phyloP scores from a whole-genome alignment of 805 yeast species.

The Kuraishia capsulata region DNA sequence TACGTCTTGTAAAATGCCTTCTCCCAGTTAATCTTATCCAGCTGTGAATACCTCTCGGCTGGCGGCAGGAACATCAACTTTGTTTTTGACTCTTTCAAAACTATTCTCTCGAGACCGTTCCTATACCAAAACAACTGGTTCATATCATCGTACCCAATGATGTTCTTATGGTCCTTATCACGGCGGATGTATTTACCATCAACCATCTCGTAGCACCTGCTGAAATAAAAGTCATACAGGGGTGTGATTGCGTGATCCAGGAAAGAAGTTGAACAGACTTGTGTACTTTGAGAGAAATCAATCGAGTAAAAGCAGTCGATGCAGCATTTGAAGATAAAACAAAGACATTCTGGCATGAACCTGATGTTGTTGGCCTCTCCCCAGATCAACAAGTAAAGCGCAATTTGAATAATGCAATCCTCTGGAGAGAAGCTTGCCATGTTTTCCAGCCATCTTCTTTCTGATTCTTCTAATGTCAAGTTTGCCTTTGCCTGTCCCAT shows the following conservation, averaged over 20 bases:
- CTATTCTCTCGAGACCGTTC: slow-evolving; percentile 53
- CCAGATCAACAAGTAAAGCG: slow-evolving; percentile 72
- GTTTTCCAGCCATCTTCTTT: slow-evolving; percentile 39
- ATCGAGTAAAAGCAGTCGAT: slow-evolving; percentile 52
- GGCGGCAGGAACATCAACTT: slow-evolving; percentile 45
- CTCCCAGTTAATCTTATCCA: slow-evolving; percentile 56
- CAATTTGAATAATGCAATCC: slow-evolving; percentile 54
- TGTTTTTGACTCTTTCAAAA: slow-evolving; percentile 31
- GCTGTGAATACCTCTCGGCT: slow-evolving; percentile 42
- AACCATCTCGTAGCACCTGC: slow-evolving; percentile 38
- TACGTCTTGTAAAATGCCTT: slow-evolving; percentile 68
- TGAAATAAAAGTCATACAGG: slow-evolving; percentile 49
- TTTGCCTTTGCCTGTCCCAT: slow-evolving; percentile 6
- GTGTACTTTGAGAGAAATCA: slow-evolving; percentile 24
- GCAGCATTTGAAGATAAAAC: slow-evolving; percentile 79
- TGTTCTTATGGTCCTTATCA: slow-evolving; percentile 57
- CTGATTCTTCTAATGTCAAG: slow-evolving; percentile 29
- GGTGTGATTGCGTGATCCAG: slow-evolving; percentile 72
- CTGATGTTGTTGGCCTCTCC: slow-evolving; percentile 84
- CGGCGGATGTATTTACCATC: slow-evolving; percentile 35
- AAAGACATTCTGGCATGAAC: slow-evolving; percentile 83
- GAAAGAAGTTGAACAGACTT: slow-evolving; percentile 26
- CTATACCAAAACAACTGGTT: slow-evolving; percentile 84
- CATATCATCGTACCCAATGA: slow-evolving; percentile 84
- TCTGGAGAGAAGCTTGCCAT: slow-evolving; percentile 41